Evolutionary conservation across 805 yeast species (phyloP), one percentile per base, ranked within the genome.

Genomic region (Metschnikowia noctiluminum): DNA sequence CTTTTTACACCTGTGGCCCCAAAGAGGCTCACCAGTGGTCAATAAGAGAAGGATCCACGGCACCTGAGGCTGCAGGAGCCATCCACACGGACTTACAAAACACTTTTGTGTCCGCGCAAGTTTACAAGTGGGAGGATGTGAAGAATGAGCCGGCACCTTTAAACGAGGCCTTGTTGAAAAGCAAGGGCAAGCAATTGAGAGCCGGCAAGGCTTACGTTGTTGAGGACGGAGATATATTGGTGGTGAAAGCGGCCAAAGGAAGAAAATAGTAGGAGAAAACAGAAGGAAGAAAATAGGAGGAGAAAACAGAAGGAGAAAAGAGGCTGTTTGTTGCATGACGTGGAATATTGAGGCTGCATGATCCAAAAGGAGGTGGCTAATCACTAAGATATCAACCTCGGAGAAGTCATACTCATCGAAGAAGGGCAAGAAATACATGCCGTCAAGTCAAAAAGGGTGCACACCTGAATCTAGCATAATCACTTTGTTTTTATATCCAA

Each of bases 21-120:
- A 89, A 88, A 54, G 99, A 94, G 74, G 96, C 91, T 43, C 86
- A 97, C 69, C 97, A 95, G 71, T 94, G 99, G 99, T 94, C 99
- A 34, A 83, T 94, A 55, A 83, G 98, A 72, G 76, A 78, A 59
- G 95, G 95, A 60, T 87, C 92, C 41, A 85, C 88, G 60, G 97
- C 97, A 46, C 99, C 99, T n/a, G 90, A 87, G 64, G 98, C 99
- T 40, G 99, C 99, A 21, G 98, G 97, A 67, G 96, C 94, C 40
- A 92, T 92, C 62, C 99, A 94, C 70, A 87, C 91, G 36, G 99
- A 92, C 73, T 81, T 92, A 67, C 91, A 89, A 80, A 88, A 85
- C 69, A 92, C 98, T 21, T 94, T 94, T 68, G 90, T 94, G 62
- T 82, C 89, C 61, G 99, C 98, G 40, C 90, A 89, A 68, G 87